Conservation (phyloP, 2,329 filamentous ascomycete genomes). For the Uncinocarpus reesii region DNA sequence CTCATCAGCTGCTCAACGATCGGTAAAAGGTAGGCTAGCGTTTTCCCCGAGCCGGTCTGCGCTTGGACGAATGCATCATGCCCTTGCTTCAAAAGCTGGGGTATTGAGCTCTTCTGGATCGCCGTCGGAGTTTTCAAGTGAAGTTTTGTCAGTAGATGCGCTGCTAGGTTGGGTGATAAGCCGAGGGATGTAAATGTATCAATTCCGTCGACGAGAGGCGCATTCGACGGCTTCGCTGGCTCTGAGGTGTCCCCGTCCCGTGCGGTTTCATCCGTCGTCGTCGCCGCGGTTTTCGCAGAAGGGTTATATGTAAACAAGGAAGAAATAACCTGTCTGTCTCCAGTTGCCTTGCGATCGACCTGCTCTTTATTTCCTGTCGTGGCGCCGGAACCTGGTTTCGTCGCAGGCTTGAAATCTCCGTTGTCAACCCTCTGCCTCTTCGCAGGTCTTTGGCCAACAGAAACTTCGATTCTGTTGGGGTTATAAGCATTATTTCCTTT, state of each 20-base stretch:
- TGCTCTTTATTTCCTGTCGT: slow-evolving; percentile 14
- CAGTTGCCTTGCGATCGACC: slow-evolving; percentile 13
- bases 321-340: slow-evolving; percentile 61
- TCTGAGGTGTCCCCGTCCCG: slow-evolving; percentile 30
- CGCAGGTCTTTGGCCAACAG: slow-evolving; percentile 22
- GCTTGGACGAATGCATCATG: slow-evolving; percentile 93
- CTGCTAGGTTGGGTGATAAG: slow-evolving; percentile 66
- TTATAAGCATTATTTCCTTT: slow-evolving; percentile 18
- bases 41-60: slow-evolving; percentile 95
- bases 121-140: slow-evolving; percentile 82
- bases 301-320: slow-evolving; percentile 91
- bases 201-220: slow-evolving; percentile 71
- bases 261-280: slow-evolving; percentile 25
- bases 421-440: slow-evolving; percentile 34
- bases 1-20: slow-evolving; percentile 80
- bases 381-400: slow-evolving; percentile 12
- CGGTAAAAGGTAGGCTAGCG: slow-evolving; percentile 85
- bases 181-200: slow-evolving; percentile 81
- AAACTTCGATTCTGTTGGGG: slow-evolving; percentile 25
- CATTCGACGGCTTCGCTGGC: slow-evolving; percentile 71
- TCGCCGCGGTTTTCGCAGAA: slow-evolving; percentile 50
- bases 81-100: slow-evolving; percentile 67
- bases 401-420: slow-evolving; percentile 30
- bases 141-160: slow-evolving; percentile 75
- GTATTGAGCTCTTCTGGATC: slow-evolving; percentile 83